Conservation (phyloP, 257 asterid genomes). For the Primulina tabacum region DNA sequence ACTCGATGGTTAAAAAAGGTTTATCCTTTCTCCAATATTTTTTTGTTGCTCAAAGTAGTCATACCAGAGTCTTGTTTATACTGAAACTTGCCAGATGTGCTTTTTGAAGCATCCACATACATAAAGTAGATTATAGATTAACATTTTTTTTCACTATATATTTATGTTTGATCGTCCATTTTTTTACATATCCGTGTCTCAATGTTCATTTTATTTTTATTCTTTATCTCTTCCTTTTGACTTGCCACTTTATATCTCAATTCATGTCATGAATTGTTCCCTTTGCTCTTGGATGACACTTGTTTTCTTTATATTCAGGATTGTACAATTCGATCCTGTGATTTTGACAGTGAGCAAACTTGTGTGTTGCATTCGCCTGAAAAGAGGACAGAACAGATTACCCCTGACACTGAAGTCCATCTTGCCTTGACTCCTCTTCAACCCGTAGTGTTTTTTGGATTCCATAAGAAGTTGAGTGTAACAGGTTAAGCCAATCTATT, state of each 20-base stretch:
- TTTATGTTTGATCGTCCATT: constrained; percentile 1
- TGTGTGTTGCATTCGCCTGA: constrained; percentile 98
- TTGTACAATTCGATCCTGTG: constrained; percentile 95
- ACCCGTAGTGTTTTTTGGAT: constrained; percentile 96
- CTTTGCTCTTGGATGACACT: constrained; percentile 26
- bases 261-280: constrained; percentile 18
- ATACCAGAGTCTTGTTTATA: not conserved
- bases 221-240: not conserved
- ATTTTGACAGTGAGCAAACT: constrained; percentile 93
- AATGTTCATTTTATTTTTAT: not conserved
- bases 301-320: constrained; percentile 49
- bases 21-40: constrained; percentile 1
- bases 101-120: constrained; percentile 10
- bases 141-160: not conserved
- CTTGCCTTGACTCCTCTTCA: constrained; percentile 97
- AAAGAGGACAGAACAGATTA: constrained; percentile 88
- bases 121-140: not conserved
- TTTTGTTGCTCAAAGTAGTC: not conserved
- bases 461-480: constrained; percentile 97
- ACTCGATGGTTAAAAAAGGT: not conserved
- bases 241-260: constrained; percentile 12
- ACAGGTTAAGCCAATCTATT: constrained; percentile 57
- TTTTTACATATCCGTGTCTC: not conserved
- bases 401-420: constrained; percentile 94
- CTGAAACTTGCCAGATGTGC: constrained; percentile 2